Evolutionary conservation across 202 grass and related monocot genomes (phyloP).

Genomic region (Setaria viridis): DNA sequence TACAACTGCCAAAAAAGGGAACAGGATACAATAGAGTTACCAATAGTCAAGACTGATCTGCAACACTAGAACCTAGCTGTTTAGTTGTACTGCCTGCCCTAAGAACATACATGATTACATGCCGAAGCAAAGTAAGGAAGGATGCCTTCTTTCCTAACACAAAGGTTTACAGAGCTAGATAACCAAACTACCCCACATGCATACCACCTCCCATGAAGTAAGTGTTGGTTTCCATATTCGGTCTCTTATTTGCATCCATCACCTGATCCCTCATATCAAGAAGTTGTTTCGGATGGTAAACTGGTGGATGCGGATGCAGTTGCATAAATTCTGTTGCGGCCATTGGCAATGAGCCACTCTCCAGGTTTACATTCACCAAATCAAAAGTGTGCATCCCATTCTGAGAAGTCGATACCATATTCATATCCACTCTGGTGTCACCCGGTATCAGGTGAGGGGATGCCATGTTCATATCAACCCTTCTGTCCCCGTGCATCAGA

Average conservation of each 20-base stretch:
- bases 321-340: constrained; percentile 86
- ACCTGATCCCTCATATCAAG: constrained; percentile 69
- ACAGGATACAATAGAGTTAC: constrained; percentile 53
- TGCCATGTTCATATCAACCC: constrained; percentile 70
- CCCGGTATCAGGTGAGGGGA: constrained; percentile 62
- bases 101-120: constrained; percentile 62
- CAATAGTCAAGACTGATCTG: constrained; percentile 44
- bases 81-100: constrained; percentile 55
- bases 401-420: constrained; percentile 62
- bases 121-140: constrained; percentile 38
- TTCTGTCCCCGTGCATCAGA: constrained; percentile 55
- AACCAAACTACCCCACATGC: constrained; percentile 73
- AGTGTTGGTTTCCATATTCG: constrained; percentile 76
- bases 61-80: constrained; percentile 59
- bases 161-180: constrained; percentile 49
- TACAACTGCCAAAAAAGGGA: constrained; percentile 44
- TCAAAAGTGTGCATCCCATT: constrained; percentile 66
- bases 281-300: constrained; percentile 67
- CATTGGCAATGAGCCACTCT: constrained; percentile 68
- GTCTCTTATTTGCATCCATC: constrained; percentile 70
- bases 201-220: constrained; percentile 83
- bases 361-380: constrained; percentile 78
- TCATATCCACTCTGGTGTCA: constrained; percentile 82
- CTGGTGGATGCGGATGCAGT: constrained; percentile 62
- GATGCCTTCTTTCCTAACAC: constrained; percentile 32